phyloP scores from a whole-genome alignment of 2,329 filamentous ascomycete genomes.

The Macrophomina phaseolina region DNA sequence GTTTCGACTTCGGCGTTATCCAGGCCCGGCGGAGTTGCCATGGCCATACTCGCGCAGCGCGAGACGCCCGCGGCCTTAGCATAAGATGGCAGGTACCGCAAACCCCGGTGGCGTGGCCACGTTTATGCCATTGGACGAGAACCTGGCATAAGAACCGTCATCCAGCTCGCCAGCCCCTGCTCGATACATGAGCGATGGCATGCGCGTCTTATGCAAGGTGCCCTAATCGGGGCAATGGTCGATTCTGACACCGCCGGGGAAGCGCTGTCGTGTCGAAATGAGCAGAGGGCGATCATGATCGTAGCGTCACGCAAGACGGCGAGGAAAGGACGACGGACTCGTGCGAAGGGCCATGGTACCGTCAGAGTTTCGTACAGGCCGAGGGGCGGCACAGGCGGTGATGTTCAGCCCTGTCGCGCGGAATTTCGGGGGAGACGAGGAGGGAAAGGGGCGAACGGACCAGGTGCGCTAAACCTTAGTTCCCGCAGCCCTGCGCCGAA shows the following conservation, averaged over 20 bases:
- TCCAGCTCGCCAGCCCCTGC: neutral
- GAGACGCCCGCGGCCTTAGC: too few species aligned
- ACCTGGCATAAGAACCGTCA: neutral
- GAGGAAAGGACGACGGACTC: neutral
- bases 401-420: slow-evolving; percentile 13
- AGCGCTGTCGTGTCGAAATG: neutral
- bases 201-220: slow-evolving; percentile 3
- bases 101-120: slow-evolving; percentile 4
- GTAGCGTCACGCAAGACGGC: neutral
- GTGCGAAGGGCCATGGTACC: neutral
- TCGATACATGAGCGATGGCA: neutral
- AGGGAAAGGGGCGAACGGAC: neutral
- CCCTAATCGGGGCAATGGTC: neutral
- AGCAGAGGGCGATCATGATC: neutral
- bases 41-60: too few species aligned
- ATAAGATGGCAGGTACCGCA: neutral
- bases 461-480: slow-evolving; percentile 11
- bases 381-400: neutral
- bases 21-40: too few species aligned
- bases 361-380: neutral
- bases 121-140: neutral
- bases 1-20: too few species aligned
- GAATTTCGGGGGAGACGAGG: slow-evolving; percentile 4
- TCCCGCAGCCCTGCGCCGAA: neutral
- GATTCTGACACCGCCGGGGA: neutral